Evolutionary conservation across 768 basidiomycete genomes (phyloP), one percentile per base, ranked within the genome.

Genomic region (Auricularia sp.): DNA sequence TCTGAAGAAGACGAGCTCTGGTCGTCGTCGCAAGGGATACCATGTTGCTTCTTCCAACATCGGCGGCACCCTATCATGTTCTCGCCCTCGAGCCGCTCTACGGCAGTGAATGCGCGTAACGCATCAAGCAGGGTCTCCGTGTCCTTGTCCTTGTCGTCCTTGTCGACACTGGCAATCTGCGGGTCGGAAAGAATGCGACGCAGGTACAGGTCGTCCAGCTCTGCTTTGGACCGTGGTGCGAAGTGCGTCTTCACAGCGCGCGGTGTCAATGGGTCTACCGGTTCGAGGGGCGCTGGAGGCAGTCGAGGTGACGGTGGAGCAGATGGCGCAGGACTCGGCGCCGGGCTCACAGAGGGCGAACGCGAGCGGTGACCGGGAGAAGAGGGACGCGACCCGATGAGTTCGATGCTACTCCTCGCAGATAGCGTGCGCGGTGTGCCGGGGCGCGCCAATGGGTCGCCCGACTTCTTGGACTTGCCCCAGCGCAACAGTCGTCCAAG

Each of bases 81-180:
- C 70, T 97, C 95, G 0, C 92, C 93, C 69, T 97, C 91, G 39
- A 98, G 77, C 6, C 92, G 83, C 70, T 98, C 95, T n/a, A 97
- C 94, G 3, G 88, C 82, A 0, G 94, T 97, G 76, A 98, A 98
- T 77, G 90, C 81, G 67, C 86, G 80, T 66, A 96, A 75, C 68
- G 90, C 92, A 65, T 94, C 92, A 47, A 77, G 70, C 18, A 72
- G 69, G 29, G 70, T 33, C 70, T 91, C 89, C 34, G 88, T 77
- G 0, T 86, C 83, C 54, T 82, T 80, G 29, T 77, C 79, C 62
- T 77, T 29, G 29, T 29, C 29, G 29, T 29, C 29, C 29, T 29
- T 29, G 29, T 29, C 29, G 29, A 29, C 29, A 29, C 29, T 39
- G 13, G 65, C 37, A 24, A 76, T 72, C 66, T 80, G 80, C 39